Evolutionary conservation across 148 eudicot genomes (phyloP).

Genomic region (Amaranthus palmeri): DNA sequence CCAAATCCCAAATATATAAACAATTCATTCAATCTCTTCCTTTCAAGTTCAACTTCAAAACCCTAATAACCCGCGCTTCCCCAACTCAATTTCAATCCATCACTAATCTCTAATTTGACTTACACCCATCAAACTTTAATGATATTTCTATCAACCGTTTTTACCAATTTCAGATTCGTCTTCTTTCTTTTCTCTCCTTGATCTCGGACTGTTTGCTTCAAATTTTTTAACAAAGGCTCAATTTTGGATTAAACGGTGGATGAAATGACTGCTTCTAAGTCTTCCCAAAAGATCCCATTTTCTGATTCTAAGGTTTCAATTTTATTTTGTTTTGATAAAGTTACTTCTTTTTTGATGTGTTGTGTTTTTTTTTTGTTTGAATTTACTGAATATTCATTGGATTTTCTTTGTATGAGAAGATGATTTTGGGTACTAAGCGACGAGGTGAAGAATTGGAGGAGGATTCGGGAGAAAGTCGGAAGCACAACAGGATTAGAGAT

Average conservation of each 20-base stretch:
- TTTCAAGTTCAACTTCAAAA: neutral
- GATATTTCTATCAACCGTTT: constrained; percentile 19
- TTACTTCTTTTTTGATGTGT: neutral
- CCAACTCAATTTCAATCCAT: neutral
- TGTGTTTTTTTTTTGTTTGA: neutral
- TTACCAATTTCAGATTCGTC: constrained; percentile 16
- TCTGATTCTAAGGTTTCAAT: constrained; percentile 38
- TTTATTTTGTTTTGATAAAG: neutral
- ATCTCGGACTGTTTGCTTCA: constrained; percentile 10
- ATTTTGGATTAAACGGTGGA: constrained; percentile 27
- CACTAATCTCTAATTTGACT: neutral
- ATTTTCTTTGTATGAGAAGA: constrained; percentile 20
- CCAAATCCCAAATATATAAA: neutral
- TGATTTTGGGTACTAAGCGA: constrained; percentile 41
- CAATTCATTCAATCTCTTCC: no score
- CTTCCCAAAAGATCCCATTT: constrained; percentile 17
- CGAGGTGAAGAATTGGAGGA: constrained; percentile 34
- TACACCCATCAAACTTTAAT: constrained; percentile 2
- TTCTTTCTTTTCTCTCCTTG: neutral
- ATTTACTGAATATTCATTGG: neutral
- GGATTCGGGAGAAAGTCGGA: constrained; percentile 33
- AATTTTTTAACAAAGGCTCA: neutral
- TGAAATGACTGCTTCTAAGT: constrained; percentile 10
- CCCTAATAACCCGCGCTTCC: constrained; percentile 31
- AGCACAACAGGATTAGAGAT: constrained; percentile 52